Conservation (phyloP, 257 asterid genomes). For the Salvia rosmarinus region DNA sequence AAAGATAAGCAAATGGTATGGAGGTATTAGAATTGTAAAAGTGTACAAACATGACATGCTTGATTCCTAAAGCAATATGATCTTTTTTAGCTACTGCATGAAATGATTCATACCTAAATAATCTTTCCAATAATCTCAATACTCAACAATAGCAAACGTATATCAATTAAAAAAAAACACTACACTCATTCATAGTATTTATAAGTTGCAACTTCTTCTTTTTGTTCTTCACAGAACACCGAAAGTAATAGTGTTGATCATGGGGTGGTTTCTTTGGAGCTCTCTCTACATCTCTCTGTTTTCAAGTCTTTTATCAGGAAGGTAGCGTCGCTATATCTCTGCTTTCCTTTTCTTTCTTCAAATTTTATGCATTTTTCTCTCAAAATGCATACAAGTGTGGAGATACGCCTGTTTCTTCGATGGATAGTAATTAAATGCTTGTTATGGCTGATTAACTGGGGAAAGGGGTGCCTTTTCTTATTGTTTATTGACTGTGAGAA, state of each 20-base stretch:
- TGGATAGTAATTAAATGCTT: conserved; percentile 13
- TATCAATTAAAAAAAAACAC: too few relatives aligned
- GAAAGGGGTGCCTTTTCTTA: neutral
- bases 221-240: neutral
- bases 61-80: too few relatives aligned
- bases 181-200: too few relatives aligned
- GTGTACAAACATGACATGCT: too few relatives aligned
- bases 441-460: conserved; percentile 18
- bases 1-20: too few relatives aligned
- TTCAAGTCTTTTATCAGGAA: conserved; percentile 30
- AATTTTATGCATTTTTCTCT: neutral
- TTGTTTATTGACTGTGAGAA: conserved; percentile 1
- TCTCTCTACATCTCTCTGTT: conserved; percentile 32
- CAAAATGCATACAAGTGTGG: too few relatives aligned
- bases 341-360: neutral
- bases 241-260: conserved; percentile 16
- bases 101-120: too few relatives aligned
- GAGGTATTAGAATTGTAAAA: too few relatives aligned
- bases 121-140: too few relatives aligned
- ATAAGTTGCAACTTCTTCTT: neutral
- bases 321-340: conserved; percentile 33
- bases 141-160: too few relatives aligned
- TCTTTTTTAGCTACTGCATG: too few relatives aligned
- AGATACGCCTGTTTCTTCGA: too few relatives aligned
- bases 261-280: conserved; percentile 30